Evolutionary conservation across 441 rosid genomes (phyloP), one percentile per base, ranked within the genome.

Genomic region (Jatropha podagrica): DNA sequence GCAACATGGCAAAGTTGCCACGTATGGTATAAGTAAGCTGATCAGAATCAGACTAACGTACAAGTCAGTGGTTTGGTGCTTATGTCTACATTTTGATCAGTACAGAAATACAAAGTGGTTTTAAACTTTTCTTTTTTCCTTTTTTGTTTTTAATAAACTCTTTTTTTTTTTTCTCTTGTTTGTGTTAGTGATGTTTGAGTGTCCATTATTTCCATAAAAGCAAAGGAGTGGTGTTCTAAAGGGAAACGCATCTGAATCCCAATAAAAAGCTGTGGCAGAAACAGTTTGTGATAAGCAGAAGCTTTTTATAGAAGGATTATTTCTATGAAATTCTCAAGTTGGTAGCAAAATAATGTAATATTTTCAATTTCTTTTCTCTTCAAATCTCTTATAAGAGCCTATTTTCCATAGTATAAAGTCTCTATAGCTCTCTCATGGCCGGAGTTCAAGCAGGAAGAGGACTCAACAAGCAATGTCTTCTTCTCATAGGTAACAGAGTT

Each of bases 391-490:
- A 62, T 62, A 0, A 14, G 7, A 23, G 10, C 1, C 1, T 1
- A 32, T 1, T 32, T 32, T 32, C 32, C 32, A 32, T 32, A 32
- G 32, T 32, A 32, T 32, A 32, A 32, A 32, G 1, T 32, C 32
- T 40, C 17, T 42, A 18, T 7, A 32, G 58, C 38, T 42, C 0
- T 46, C 65, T 40, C 65, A 85, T 86, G 93, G 84, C 87, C 23
- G 81, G 83, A 65, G 79, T 69, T 65, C 32, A 32, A 32, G 81
- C 69, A 71, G 76, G 74, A 74, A 81, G 77, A 63, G 88, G 90
- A 54, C 88, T 93, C 66, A 88, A 88, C 85, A 91, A 78, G 79
- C 83, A 98, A 23, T 92, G 97, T 77, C 74, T 82, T 79, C 89
- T 93, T 72, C 97, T 95, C 65, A 93, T 93, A 79, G 95, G 99